These are phyloP conservation scores for Bolboschoenoplectus hybrid DNA, from an alignment of 202 grass and related monocot species.

Conservation along the genomic window DNA sequence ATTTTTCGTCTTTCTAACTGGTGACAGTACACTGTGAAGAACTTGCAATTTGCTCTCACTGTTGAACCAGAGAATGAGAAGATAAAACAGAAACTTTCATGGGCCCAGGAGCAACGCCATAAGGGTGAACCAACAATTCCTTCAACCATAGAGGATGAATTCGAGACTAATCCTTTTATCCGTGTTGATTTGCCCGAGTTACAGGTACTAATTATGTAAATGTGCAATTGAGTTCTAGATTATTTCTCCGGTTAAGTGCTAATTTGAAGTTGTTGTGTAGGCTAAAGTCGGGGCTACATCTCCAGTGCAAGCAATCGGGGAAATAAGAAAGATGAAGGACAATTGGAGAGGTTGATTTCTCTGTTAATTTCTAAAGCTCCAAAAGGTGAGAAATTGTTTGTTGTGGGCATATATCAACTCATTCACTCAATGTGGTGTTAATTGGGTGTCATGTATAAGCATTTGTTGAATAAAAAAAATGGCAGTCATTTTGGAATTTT, in stretches of 20 bases:
- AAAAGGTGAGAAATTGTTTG: slow-evolving; percentile 32
- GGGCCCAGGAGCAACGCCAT: slow-evolving; percentile 70
- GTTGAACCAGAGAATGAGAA: slow-evolving; percentile 83
- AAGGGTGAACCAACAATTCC: slow-evolving; percentile 68
- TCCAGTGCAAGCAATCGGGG: slow-evolving; percentile 62
- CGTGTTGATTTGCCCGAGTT: slow-evolving; percentile 81
- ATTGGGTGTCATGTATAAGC: not conserved
- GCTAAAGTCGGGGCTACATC: slow-evolving; percentile 61
- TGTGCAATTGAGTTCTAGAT: not conserved
- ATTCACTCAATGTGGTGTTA: not conserved
- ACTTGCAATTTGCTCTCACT: slow-evolving; percentile 72
- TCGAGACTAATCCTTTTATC: slow-evolving; percentile 95
- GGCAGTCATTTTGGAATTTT: slow-evolving; percentile 15
- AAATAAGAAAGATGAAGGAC: slow-evolving; percentile 84
- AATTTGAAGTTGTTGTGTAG: slow-evolving; percentile 48
- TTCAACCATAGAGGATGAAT: slow-evolving; percentile 84
- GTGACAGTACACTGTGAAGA: slow-evolving; percentile 79
- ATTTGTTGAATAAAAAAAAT: not conserved
- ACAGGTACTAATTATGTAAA: slow-evolving; percentile 54
- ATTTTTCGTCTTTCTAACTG: slow-evolving; percentile 25
- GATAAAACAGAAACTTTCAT: slow-evolving; percentile 72
- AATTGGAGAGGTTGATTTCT: slow-evolving; percentile 83
- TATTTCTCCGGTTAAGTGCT: not conserved
- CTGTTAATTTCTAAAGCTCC: slow-evolving; percentile 5
- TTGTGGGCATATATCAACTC: slow-evolving; percentile 16